Conservation (phyloP, 139 green algal genomes). For the Micromonas commoda region DNA sequence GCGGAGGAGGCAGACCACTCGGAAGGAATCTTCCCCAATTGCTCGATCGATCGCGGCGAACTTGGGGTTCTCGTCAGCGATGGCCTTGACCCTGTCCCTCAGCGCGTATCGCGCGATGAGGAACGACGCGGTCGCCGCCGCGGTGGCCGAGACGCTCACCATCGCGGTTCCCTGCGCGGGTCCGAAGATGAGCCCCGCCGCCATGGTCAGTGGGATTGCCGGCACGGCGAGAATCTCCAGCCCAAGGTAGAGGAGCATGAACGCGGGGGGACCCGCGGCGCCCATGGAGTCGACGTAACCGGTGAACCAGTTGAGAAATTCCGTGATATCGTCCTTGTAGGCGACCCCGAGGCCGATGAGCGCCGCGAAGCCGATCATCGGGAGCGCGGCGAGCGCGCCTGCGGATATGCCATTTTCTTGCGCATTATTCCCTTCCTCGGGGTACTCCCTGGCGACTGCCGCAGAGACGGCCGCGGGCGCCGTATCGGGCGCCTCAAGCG, state of each 20-base stretch:
- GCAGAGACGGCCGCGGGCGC: too few species aligned
- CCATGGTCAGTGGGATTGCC: conserved; percentile 85
- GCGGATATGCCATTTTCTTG: neutral
- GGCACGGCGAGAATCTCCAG: conserved; percentile 62
- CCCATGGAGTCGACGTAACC: neutral
- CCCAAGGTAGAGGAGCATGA: conserved; percentile 48
- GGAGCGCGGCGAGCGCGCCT: neutral
- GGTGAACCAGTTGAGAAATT: neutral
- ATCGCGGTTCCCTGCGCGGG: conserved; percentile 60
- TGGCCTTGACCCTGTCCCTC: conserved; percentile 69
- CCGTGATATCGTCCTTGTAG: conserved; percentile 1
- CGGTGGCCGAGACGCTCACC: conserved; percentile 62
- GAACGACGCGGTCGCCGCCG: conserved; percentile 76
- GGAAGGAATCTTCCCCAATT: conserved; percentile 80
- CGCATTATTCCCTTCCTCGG: neutral
- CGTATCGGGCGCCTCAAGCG: too few species aligned
- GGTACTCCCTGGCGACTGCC: too few species aligned
- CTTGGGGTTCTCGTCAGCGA: conserved; percentile 40
- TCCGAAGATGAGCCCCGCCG: conserved; percentile 80
- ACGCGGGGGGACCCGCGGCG: neutral
- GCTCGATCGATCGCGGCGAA: conserved; percentile 75
- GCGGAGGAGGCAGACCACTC: conserved; percentile 83
- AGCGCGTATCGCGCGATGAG: conserved; percentile 85
- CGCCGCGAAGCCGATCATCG: neutral
- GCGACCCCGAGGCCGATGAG: neutral